Evolutionary conservation across 495 filamentous ascomycete genomes (phyloP), one percentile per base, ranked within the genome.

Genomic region (Aspergillus leporis): DNA sequence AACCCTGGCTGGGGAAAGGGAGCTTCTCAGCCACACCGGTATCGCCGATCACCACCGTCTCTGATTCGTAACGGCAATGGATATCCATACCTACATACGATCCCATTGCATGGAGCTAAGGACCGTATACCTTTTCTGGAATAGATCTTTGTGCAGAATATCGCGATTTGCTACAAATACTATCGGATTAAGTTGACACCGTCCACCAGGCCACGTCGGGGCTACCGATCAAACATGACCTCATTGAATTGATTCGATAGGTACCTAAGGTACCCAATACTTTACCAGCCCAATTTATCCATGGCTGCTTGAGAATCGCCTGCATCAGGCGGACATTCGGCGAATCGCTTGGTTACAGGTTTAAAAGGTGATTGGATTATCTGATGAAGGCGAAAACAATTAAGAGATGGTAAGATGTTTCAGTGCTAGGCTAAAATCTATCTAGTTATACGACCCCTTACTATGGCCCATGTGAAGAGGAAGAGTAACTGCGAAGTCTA

Each of bases 211-310:
- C 51, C 51, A 53, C 51, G 51, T 53, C 51, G 51, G 34, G 38
- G 38, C 10, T 6, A 34, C 30, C 22, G 50, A 38, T 30, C 30
- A 36, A 36, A 36, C 30, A 38, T 52, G 23, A 28, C 30, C 30
- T 52, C 38, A 22, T 9, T 16, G 21, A 28, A 3, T 3, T 28
- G 25, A 28, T 28, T 28, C 6, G 36, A 56, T 36, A 5, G 28
- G 40, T 56, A 52, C 52, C 53, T 61, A 46, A 61, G 59, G 59
- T 61, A 61, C 59, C 59, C 51, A 60, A 55, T 16, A 12, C 32
- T 19, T 46, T 18, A 19, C 53, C 53, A 55, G 45, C 58, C 58
- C 57, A 59, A 59, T 59, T 32, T 18, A 36, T 28, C 32, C 21
- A 41, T 21, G 25, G 36, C 19, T 53, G 18, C 6, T 40, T 14